Conservation (phyloP, 768 basidiomycete species). For the Obba rivulosa region DNA sequence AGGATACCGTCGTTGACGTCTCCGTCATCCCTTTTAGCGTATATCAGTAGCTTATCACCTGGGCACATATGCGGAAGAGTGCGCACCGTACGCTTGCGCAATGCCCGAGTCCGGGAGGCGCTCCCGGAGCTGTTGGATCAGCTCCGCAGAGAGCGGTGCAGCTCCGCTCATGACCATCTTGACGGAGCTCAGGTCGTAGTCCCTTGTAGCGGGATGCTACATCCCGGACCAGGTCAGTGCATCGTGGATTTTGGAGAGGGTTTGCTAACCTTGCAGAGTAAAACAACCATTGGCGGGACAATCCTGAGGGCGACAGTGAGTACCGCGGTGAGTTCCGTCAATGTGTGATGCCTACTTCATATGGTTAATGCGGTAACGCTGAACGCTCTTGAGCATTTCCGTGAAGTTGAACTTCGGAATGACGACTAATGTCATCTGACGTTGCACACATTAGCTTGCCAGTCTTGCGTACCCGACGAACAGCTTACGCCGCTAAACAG, state of each 20-base stretch:
- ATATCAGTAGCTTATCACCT: not conserved
- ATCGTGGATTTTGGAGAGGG: slow-evolving; percentile 41
- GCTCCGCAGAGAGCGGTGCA: slow-evolving; percentile 49
- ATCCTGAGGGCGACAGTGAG: slow-evolving; percentile 14
- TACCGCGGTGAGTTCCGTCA: not conserved
- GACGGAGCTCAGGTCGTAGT: slow-evolving; percentile 36
- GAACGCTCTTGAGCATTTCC: slow-evolving; percentile 29
- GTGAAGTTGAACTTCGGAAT: slow-evolving; percentile 28
- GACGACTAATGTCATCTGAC: slow-evolving; percentile 26
- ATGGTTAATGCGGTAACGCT: slow-evolving; percentile 28
- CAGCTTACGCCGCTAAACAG: slow-evolving; percentile 24
- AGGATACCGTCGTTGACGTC: slow-evolving; percentile 34
- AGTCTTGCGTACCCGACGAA: not conserved
- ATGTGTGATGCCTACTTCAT: slow-evolving; percentile 18
- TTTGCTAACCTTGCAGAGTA: slow-evolving; percentile 27
- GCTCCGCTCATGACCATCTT: slow-evolving; percentile 41
- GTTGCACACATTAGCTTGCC: not conserved
- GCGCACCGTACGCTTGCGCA: slow-evolving; percentile 58
- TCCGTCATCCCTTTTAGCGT: slow-evolving; percentile 30
- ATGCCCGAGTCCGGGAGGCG: slow-evolving; percentile 45
- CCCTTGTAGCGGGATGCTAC: slow-evolving; percentile 35
- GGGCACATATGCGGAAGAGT: not conserved
- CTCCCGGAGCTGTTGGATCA: slow-evolving; percentile 39
- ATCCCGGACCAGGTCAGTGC: not conserved
- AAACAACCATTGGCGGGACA: slow-evolving; percentile 31